A percentile compares a stretch with the other conserved stretches of the same genome.
Conservation (phyloP, 495 filamentous ascomycete species). For the Aspergillus asperescens region DNA sequence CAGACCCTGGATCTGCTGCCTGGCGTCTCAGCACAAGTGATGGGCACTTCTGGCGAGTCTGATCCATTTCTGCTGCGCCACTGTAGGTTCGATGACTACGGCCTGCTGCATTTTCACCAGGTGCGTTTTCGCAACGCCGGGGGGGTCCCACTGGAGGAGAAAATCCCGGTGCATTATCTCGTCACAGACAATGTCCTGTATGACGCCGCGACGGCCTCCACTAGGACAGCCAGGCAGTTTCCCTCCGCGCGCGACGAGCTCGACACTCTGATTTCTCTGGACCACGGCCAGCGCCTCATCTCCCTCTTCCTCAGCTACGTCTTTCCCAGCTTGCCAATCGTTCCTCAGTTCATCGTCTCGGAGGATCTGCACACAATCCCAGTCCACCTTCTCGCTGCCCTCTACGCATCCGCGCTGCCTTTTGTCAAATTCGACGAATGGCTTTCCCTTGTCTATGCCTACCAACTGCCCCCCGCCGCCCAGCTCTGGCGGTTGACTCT, state of each 20-base stretch:
- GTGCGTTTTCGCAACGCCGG: slow-evolving; percentile 36
- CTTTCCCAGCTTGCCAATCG: slow-evolving; percentile 28
- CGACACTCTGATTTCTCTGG: slow-evolving; percentile 23
- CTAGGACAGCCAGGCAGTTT: not conserved
- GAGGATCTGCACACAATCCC: slow-evolving; percentile 22
- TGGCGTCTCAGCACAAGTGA: slow-evolving; percentile 29
- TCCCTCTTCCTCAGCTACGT: slow-evolving; percentile 31
- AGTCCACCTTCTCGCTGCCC: slow-evolving; percentile 30
- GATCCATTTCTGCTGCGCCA: slow-evolving; percentile 36
- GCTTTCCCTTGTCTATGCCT: slow-evolving; percentile 28
- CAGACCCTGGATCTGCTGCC: slow-evolving; percentile 34
- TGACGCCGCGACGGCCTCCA: slow-evolving; percentile 7
- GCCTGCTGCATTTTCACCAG: slow-evolving; percentile 31
- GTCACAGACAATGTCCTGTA: slow-evolving; percentile 25
- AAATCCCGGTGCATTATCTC: slow-evolving; percentile 35
- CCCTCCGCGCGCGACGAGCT: slow-evolving; percentile 23
- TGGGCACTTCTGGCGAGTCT: slow-evolving; percentile 34
- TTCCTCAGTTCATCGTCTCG: slow-evolving; percentile 26
- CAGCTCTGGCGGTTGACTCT: slow-evolving; percentile 32
- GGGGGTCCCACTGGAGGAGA: slow-evolving; percentile 29
- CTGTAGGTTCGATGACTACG: slow-evolving; percentile 34
- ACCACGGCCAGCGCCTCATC: slow-evolving; percentile 28
- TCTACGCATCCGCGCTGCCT: slow-evolving; percentile 34
- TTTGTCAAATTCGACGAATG: slow-evolving; percentile 32
- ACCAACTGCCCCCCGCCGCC: slow-evolving; percentile 24